phyloP scores from a whole-genome alignment of 2,329 filamentous ascomycete genomes.

The Colletotrichum eremochloae region DNA sequence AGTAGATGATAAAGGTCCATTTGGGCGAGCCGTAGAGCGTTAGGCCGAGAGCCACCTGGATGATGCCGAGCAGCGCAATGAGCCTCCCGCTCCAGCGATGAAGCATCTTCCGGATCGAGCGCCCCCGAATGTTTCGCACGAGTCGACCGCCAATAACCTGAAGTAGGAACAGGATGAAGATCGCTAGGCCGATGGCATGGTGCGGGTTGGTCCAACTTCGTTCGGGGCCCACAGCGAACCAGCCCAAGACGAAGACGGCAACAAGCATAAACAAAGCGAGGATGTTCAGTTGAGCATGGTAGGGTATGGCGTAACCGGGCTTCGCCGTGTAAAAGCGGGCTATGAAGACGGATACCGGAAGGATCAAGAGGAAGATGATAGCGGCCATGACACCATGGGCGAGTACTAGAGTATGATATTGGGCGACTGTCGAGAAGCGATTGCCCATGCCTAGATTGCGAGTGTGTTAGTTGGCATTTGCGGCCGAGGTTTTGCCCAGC shows the following conservation, averaged over 20 bases:
- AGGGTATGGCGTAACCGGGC: constrained; percentile 71
- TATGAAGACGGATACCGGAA: constrained; percentile 80
- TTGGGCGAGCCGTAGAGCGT: constrained; percentile 93
- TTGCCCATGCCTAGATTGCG: constrained; percentile 80
- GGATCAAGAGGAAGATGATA: constrained; percentile 79
- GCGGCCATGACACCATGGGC: constrained; percentile 80
- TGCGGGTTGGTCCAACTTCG: constrained; percentile 84
- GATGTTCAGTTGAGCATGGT: constrained; percentile 82
- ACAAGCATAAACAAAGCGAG: constrained; percentile 76
- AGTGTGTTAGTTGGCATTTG: constrained; percentile 39
- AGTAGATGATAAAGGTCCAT: constrained; percentile 86
- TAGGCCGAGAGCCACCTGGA: constrained; percentile 89
- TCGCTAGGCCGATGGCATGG: constrained; percentile 84
- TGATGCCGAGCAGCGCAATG: constrained; percentile 84
- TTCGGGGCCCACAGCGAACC: constrained; percentile 80
- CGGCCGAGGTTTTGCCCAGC: constrained; percentile 8
- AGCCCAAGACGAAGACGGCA: constrained; percentile 80
- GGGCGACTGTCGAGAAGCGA: constrained; percentile 75
- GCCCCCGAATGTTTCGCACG: constrained; percentile 66
- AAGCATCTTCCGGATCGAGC: constrained; percentile 70
- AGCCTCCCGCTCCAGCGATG: constrained; percentile 90
- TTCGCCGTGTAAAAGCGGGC: constrained; percentile 78
- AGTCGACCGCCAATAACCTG: constrained; percentile 79
- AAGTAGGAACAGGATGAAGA: constrained; percentile 79
- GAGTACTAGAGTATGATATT: constrained; percentile 79